phyloP scores from a whole-genome alignment of 1,139 yeast genomes.

The Suhomyces taliae region DNA sequence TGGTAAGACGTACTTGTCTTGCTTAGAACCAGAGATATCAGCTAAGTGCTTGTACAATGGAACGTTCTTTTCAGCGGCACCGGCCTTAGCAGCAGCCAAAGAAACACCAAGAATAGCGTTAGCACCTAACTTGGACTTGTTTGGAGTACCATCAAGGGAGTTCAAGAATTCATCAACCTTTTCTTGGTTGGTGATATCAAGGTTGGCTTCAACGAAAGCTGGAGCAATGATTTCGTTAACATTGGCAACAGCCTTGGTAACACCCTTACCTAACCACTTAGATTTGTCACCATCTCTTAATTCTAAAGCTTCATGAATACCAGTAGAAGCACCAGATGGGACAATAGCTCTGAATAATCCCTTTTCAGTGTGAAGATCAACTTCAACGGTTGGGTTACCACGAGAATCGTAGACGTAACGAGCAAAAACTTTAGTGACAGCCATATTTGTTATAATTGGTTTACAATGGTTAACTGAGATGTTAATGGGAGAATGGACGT shows the following conservation, averaged over 20 bases:
- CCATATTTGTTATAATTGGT: conserved; percentile 22
- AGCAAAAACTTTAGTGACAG: conserved; percentile 65
- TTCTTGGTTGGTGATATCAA: conserved; percentile 77
- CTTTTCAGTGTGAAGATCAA: conserved; percentile 79
- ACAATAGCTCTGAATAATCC: conserved; percentile 92
- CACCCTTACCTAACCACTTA: conserved; percentile 97
- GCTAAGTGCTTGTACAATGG: conserved; percentile 88
- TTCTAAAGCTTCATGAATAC: conserved; percentile 93
- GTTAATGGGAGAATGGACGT: conserved; percentile 2
- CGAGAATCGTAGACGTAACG: conserved; percentile 97
- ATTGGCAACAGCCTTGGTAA: conserved; percentile 84
- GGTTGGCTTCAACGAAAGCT: conserved; percentile 69
- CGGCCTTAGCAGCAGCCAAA: conserved; percentile 90
- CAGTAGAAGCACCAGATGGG: conserved; percentile 97
- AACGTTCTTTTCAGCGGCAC: conserved; percentile 84
- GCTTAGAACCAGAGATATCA: conserved; percentile 56
- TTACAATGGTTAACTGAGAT: neutral
- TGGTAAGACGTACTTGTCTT: conserved; percentile 76
- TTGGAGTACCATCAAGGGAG: conserved; percentile 85
- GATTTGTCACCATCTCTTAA: conserved; percentile 93
- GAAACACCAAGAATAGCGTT: conserved; percentile 96
- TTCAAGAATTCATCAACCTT: conserved; percentile 77
- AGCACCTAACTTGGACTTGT: conserved; percentile 94
- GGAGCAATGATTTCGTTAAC: conserved; percentile 90
- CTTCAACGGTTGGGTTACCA: conserved; percentile 98